Evolutionary conservation across 2,329 filamentous ascomycete species (phyloP), one percentile per base, ranked within the genome.

Genomic region (Monosporascus sp.): DNA sequence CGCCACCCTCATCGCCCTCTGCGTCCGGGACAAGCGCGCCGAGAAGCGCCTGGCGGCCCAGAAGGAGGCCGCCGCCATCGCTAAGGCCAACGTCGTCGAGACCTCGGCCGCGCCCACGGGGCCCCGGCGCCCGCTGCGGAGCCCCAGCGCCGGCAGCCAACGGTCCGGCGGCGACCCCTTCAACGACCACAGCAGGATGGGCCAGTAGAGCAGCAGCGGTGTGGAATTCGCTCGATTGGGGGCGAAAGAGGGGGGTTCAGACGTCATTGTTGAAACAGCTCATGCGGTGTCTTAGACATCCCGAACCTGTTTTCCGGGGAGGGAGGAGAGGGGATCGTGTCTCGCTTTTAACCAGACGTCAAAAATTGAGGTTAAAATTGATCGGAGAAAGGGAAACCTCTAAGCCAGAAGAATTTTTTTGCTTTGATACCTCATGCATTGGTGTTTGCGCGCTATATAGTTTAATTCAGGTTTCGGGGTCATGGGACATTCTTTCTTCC

Each of bases 31-130:
- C 59, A 70, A 74, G 59, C 67, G 66, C 64, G 58, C 70, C 59
- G 71, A 78, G 61, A 73, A 72, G 64, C 68, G 70, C 47, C 65
- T 73, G 37, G 67, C 66, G 51, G 74, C 73, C 54, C 73, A 74
- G 58, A 72, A 73, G 54, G 78, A 82, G 68, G 76, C 76, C 45
- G 73, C 73, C n/a, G 73, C 73, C 25, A 74, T 77, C 49, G 76
- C 75, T 48, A 75, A 75, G 65, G 75, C 75, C 61, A 72, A 75
- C 48, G 57, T 53, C 38, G 57, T 60, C 14, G 50, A 47, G 47
- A 38, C 38, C 31, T 9, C 18, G 24, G 22, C 43, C 18, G 20
- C 43, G 37, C 25, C 41, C 24, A 51, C 41, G 8, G 20, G 43
- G 22, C 50, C 14, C 45, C 6, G 51, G 44, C 47, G 53, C 31